These are phyloP conservation scores for Phytopythium chamaehyphon DNA, from an alignment of 352 stramenopile species.

Conservation along the genomic window DNA sequence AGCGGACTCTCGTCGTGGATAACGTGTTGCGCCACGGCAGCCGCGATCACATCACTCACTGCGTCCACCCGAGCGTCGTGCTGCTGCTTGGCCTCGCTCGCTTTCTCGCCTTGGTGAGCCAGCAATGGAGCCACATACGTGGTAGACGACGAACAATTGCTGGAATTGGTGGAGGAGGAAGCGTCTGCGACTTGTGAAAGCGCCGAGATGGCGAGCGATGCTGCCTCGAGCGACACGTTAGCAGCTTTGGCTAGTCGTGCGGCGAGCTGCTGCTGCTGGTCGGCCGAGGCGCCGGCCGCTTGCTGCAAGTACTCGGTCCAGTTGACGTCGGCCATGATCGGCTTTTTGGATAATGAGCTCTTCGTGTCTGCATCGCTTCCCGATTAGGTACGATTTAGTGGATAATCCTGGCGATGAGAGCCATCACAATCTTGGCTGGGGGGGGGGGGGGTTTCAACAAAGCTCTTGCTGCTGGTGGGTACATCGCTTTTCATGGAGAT, in stretches of 20 bases:
- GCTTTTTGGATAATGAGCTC: conserved; percentile 2
- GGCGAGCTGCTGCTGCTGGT: conserved; percentile 11
- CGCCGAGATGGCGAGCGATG: conserved; percentile 21
- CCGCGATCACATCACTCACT: conserved; percentile 42
- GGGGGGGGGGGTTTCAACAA: too few species aligned
- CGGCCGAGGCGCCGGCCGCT: conserved; percentile 7
- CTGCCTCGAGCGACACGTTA: conserved; percentile 13
- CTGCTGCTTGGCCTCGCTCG: conserved; percentile 13
- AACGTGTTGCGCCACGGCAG: conserved; percentile 41
- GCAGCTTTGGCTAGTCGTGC: conserved; percentile 31
- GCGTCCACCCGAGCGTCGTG: conserved; percentile 29
- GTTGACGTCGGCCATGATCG: conserved; percentile 15
- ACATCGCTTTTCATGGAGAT: too few species aligned
- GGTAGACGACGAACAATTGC: neutral
- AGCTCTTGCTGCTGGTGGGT: too few species aligned
- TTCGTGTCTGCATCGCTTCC: too few species aligned
- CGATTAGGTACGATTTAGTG: too few species aligned
- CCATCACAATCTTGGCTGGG: too few species aligned
- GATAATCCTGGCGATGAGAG: too few species aligned
- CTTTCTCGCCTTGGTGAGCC: conserved; percentile 30
- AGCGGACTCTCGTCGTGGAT: conserved; percentile 54
- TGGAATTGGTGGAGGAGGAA: too few species aligned
- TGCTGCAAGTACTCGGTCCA: conserved; percentile 26
- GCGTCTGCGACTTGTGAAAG: conserved; percentile 11
- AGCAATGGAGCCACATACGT: conserved; percentile 52